A percentile compares a stretch with the other conserved stretches of the same genome.
phyloP scores from a whole-genome alignment of 768 basidiomycete genomes.

The Mycena rosella region DNA sequence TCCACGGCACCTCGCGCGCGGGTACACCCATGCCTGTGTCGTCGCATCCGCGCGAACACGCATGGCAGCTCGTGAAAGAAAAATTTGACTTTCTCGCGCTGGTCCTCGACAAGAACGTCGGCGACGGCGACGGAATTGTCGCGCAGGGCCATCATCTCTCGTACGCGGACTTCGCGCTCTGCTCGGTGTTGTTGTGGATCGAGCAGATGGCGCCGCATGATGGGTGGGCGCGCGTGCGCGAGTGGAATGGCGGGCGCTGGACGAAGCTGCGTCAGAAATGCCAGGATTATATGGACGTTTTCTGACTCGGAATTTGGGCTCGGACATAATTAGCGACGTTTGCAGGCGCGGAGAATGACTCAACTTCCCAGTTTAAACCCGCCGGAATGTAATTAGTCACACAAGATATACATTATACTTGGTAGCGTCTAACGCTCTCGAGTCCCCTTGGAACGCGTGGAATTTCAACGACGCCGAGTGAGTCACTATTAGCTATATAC shows the following conservation, averaged over 20 bases:
- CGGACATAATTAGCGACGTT: too few relatives aligned
- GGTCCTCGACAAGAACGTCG: conserved; percentile 60
- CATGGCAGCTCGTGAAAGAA: conserved; percentile 59
- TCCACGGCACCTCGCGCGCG: conserved; percentile 45
- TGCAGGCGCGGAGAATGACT: too few relatives aligned
- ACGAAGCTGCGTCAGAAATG: conserved; percentile 58
- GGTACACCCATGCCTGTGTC: conserved; percentile 9
- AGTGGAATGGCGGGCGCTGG: conserved; percentile 68
- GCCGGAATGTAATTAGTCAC: too few relatives aligned
- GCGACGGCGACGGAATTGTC: conserved; percentile 60
- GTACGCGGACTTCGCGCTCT: conserved; percentile 67
- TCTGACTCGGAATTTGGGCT: too few relatives aligned
- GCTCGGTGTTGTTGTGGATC: conserved; percentile 66
- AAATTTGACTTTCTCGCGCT: conserved; percentile 60
- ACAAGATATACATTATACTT: too few relatives aligned
- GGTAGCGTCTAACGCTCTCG: too few relatives aligned
- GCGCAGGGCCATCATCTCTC: conserved; percentile 63
- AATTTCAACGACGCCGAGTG: too few relatives aligned
- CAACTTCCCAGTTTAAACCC: too few relatives aligned
- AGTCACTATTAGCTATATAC: too few relatives aligned
- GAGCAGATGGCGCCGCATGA: conserved; percentile 64
- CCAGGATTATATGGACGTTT: conserved; percentile 58
- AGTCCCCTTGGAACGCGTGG: too few relatives aligned
- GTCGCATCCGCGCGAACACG: conserved; percentile 50
- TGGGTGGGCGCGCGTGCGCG: conserved; percentile 60